phyloP scores from a whole-genome alignment of 768 basidiomycete genomes.

The Mrakia frigida region DNA sequence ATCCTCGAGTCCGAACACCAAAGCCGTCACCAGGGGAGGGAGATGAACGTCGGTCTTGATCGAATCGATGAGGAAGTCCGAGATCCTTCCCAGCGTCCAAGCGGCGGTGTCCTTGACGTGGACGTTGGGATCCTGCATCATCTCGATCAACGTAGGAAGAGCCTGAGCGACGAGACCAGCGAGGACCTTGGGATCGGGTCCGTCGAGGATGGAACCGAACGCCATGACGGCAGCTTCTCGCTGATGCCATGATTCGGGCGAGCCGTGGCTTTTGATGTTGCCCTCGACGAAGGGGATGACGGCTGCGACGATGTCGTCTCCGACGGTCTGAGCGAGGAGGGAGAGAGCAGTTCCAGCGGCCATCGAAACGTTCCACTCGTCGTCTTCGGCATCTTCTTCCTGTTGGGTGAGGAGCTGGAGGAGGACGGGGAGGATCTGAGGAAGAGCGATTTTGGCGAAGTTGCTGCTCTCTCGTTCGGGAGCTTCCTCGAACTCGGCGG shows the following conservation, averaged over 20 bases:
- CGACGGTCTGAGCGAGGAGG: slow-evolving; percentile 81
- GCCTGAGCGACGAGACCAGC: slow-evolving; percentile 90
- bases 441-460: slow-evolving; percentile 90
- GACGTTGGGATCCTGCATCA: slow-evolving; percentile 80
- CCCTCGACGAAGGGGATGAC: slow-evolving; percentile 98
- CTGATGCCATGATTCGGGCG: slow-evolving; percentile 73
- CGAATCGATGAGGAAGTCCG: slow-evolving; percentile 74
- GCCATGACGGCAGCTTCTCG: slow-evolving; percentile 98
- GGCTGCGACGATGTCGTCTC: slow-evolving; percentile 81
- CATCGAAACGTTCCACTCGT: slow-evolving; percentile 99
- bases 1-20: slow-evolving; percentile 74
- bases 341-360: slow-evolving; percentile 87
- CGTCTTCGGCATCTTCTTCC: slow-evolving; percentile 94
- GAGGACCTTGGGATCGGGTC: slow-evolving; percentile 81
- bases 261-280: slow-evolving; percentile 64
- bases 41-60: slow-evolving; percentile 89
- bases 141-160: slow-evolving; percentile 83
- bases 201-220: slow-evolving; percentile 95
- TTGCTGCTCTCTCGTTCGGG: slow-evolving; percentile 80
- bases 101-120: slow-evolving; percentile 96
- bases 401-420: slow-evolving; percentile 82
- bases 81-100: slow-evolving; percentile 94
- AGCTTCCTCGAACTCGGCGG: slow-evolving; percentile 78
- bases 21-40: slow-evolving; percentile 70
- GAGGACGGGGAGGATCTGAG: slow-evolving; percentile 90